Base-by-base conservation (phyloP, 306 rosid species). In the Crotalaria pallida region DNA sequence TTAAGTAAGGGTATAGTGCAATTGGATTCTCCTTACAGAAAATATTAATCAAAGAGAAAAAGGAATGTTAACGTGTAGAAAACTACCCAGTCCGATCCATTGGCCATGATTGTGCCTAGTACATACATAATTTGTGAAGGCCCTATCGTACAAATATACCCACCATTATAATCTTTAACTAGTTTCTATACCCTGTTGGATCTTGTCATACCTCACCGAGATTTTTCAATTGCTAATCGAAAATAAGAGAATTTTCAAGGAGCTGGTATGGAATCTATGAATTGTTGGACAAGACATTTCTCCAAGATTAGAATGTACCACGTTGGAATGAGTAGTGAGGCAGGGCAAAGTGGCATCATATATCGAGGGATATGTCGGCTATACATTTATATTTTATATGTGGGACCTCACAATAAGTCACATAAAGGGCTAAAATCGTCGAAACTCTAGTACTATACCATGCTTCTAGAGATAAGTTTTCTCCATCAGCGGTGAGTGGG, bases 271-370 rank as follows among this genome's bases (percentile, higher is more conserved):
- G 67, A 69, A 52, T 57, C 57, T 63, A 69, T 21, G 19, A 45
- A 56, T 59, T 51, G 24, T 59, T 74, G 78, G 72, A 65, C 72
- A 8, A 29, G 27, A 71, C 74, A 12, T 27, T 49, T 71, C 65
- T 23, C 45, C 18, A 11, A 40, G 41, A 64, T 13, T 13, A 53
- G 24, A 11, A 60, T 48, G 48, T 61, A n/a, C 10, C 56, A 49
- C 51, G 66, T 19, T 58, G 67, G 75, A 65, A 65, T 57, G 26
- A 58, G 49, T 34, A 57, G 40, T 13, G 55, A 45, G 19, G 15
- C 15, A 51, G 10, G 38, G 40, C 71, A 40, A 36, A 41, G 16
- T 8, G 52, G 53, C 55, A 62, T 55, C 13, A 45, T 12, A 10
- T 6, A 3, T 6, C 6, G 1, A 6, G 8, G 60, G 18, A 17